These are phyloP conservation scores for Hypocrella siamensis DNA, from an alignment of 2,329 filamentous ascomycete genomes.

Conservation along the genomic window DNA sequence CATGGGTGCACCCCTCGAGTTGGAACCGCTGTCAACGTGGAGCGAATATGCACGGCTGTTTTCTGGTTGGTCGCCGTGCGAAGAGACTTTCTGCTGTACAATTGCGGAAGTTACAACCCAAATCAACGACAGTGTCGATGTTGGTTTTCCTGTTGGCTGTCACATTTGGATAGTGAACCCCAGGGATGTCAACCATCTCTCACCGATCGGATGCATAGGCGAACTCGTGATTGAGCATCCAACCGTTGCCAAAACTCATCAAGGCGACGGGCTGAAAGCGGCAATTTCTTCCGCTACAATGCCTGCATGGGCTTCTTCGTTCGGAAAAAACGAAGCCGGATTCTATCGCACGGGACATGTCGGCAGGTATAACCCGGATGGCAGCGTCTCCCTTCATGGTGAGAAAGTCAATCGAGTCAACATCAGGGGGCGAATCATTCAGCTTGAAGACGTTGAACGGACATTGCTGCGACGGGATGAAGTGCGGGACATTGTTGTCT, in stretches of 20 bases:
- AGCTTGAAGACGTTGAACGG: constrained; percentile 1
- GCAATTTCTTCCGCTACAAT: constrained; percentile 5
- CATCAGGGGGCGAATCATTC: not conserved
- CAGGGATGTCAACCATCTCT: constrained; percentile 4
- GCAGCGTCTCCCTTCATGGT: not conserved
- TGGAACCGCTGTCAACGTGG: too few species aligned
- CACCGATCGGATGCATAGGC: constrained; percentile 14
- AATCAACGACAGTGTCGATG: not conserved
- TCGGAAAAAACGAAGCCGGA: not conserved
- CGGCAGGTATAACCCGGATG: not conserved
- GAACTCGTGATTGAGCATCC: constrained; percentile 15
- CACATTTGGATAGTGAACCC: constrained; percentile 2
- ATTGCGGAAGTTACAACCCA: too few species aligned
- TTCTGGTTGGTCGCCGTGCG: too few species aligned
- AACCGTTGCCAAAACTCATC: constrained; percentile 23
- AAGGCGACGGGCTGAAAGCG: constrained; percentile 23
- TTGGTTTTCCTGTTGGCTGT: not conserved
- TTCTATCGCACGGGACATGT: constrained; percentile 1
- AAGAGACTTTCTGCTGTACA: too few species aligned
- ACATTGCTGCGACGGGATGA: not conserved
- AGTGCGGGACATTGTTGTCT: constrained; percentile 1
- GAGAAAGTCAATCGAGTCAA: constrained; percentile 1
- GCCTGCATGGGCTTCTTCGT: constrained; percentile 7
- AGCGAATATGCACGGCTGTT: too few species aligned
- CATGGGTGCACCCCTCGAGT: too few species aligned